Conservation (phyloP, 2,329 filamentous ascomycete species). For the Diaporthe amygdali region DNA sequence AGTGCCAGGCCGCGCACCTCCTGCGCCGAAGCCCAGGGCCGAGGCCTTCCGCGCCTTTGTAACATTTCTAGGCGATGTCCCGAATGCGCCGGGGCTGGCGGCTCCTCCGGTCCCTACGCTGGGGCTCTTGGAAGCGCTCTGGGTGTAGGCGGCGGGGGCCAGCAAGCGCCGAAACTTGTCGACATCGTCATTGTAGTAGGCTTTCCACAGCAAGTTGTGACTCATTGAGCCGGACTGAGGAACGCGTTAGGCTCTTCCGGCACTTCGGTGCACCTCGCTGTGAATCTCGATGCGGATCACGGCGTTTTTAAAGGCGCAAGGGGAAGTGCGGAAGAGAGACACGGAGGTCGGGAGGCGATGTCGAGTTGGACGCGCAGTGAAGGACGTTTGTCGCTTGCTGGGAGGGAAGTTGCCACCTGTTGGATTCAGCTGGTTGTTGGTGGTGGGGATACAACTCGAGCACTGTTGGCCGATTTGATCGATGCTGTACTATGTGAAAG, state of each 20-base stretch:
- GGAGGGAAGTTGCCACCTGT: slow-evolving; percentile 17
- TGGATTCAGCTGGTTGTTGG: slow-evolving; percentile 24
- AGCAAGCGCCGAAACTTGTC: slow-evolving; percentile 90
- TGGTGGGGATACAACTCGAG: slow-evolving; percentile 37
- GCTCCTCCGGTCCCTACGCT: slow-evolving; percentile 43
- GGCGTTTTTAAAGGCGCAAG: slow-evolving; percentile 86
- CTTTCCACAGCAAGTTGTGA: slow-evolving; percentile 89
- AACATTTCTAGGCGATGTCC: slow-evolving; percentile 54
- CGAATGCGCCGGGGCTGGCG: slow-evolving; percentile 42
- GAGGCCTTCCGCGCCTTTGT: slow-evolving; percentile 59
- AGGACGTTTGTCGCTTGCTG: not conserved
- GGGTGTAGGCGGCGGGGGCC: slow-evolving; percentile 70
- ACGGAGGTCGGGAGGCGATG: not conserved
- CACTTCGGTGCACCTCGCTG: slow-evolving; percentile 80
- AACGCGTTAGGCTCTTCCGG: slow-evolving; percentile 40
- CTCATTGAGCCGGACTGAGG: slow-evolving; percentile 68
- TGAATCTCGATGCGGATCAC: slow-evolving; percentile 79
- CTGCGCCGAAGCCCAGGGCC: slow-evolving; percentile 50
- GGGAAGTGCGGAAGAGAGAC: slow-evolving; percentile 38
- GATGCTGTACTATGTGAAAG: not conserved
- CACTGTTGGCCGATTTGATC: not conserved
- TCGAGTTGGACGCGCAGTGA: not conserved
- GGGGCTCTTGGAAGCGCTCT: slow-evolving; percentile 59
- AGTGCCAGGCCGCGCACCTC: slow-evolving; percentile 50
- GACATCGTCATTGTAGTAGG: slow-evolving; percentile 97